A percentile compares a stretch with the other conserved stretches of the same genome.
These are phyloP conservation scores for Favolaschia claudopus DNA, from an alignment of 768 basidiomycete genomes.

Conservation along the genomic window DNA sequence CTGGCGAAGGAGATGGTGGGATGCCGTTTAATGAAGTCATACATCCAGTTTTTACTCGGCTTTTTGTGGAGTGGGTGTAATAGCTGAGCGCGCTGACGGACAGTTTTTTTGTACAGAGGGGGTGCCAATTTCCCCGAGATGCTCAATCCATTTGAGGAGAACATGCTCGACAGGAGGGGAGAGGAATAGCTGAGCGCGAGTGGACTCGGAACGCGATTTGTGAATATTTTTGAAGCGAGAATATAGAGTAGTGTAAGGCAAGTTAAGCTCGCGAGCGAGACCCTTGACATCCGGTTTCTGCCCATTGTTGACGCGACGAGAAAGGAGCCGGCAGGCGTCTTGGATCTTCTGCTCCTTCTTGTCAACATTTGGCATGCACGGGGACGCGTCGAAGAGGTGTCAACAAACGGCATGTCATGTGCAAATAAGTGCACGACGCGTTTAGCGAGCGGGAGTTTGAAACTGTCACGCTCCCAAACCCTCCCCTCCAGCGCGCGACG, in stretches of 20 bases:
- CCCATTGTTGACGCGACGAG: neutral
- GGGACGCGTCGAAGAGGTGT: neutral
- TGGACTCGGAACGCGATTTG: neutral
- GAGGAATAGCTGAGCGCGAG: conserved; percentile 3
- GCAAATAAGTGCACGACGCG: no score
- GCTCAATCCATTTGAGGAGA: conserved; percentile 14
- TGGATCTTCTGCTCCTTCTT: neutral
- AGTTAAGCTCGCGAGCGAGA: neutral
- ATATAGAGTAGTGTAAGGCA: conserved; percentile 1
- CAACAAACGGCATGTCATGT: neutral
- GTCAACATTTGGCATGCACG: neutral
- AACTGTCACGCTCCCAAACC: conserved; percentile 5
- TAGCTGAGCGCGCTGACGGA: neutral
- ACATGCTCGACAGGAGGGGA: neutral
- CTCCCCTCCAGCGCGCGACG: no score
- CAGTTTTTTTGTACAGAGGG: neutral
- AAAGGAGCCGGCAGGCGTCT: neutral
- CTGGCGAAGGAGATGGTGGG: neutral
- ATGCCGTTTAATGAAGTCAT: neutral
- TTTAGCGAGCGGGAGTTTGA: neutral
- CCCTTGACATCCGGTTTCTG: conserved; percentile 1
- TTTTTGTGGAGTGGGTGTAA: neutral
- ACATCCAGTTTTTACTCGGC: conserved; percentile 4
- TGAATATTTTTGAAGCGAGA: conserved; percentile 2
- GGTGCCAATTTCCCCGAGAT: neutral